Percentiles rank a stretch among this genome's conserved stretches.
phyloP scores from a whole-genome alignment of 75 land plant genomes.

The Gnetum montanum region DNA sequence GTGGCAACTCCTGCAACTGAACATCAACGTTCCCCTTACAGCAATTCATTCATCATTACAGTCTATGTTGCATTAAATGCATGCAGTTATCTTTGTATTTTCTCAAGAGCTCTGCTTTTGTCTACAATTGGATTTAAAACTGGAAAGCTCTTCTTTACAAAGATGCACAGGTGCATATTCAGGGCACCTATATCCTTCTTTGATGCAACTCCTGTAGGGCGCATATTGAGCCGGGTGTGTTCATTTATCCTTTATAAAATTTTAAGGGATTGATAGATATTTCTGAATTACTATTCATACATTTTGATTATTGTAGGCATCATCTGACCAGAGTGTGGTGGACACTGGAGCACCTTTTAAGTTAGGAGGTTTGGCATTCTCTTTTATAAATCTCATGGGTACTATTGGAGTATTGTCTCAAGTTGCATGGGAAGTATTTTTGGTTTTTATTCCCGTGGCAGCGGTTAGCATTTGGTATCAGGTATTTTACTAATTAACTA shows the following conservation, averaged over 20 bases:
- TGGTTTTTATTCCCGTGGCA: slow-evolving; percentile 42
- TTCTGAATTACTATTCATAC: too few species aligned
- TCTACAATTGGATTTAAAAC: slow-evolving; percentile 80
- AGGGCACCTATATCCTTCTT: slow-evolving; percentile 97
- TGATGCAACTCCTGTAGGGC: slow-evolving; percentile 95
- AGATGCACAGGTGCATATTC: slow-evolving; percentile 73
- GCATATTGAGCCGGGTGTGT: slow-evolving; percentile 92
- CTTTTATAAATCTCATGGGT: slow-evolving; percentile 42
- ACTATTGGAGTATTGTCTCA: slow-evolving; percentile 62
- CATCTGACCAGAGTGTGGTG: slow-evolving; percentile 78
- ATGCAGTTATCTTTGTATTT: slow-evolving; percentile 86
- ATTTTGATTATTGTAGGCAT: too few species aligned
- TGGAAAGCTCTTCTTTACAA: slow-evolving; percentile 68
- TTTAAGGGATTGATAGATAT: too few species aligned
- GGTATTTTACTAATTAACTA: slow-evolving; percentile 17
- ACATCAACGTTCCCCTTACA: slow-evolving; percentile 51
- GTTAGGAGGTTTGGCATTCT: slow-evolving; percentile 28
- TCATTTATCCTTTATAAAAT: not conserved
- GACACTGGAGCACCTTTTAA: slow-evolving; percentile 40
- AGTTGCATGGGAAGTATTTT: slow-evolving; percentile 57
- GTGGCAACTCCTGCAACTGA: slow-evolving; percentile 89
- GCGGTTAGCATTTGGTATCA: slow-evolving; percentile 37
- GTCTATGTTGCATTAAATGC: slow-evolving; percentile 84
- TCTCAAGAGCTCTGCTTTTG: slow-evolving; percentile 76
- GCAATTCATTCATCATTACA: slow-evolving; percentile 49